Conservation (phyloP, 2,329 filamentous ascomycete species). For the Calonectria hongkongensis region DNA sequence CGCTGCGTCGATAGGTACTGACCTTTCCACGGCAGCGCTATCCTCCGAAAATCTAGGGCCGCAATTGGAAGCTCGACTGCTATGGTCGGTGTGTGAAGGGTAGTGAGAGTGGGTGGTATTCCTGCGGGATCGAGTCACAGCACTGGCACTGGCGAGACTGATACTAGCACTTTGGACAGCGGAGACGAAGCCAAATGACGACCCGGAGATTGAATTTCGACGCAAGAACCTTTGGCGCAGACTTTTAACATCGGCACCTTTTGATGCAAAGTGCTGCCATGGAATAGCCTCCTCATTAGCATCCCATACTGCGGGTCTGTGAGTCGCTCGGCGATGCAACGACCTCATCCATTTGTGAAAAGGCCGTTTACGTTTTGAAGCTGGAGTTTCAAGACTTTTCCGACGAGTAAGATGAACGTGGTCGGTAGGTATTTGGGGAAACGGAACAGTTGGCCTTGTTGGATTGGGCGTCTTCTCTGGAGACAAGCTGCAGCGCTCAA, state of each 20-base stretch:
- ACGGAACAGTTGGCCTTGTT: conserved; percentile 36
- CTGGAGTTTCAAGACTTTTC: conserved; percentile 38
- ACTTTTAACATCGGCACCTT: conserved; percentile 28
- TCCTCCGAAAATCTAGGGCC: conserved; percentile 79
- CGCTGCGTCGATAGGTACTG: conserved; percentile 76
- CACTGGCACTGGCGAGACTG: conserved; percentile 84
- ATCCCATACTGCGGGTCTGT: conserved; percentile 54
- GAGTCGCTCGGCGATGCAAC: conserved; percentile 75
- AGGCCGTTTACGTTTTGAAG: conserved; percentile 60
- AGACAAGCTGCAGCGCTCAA: conserved; percentile 47
- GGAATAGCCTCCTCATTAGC: conserved; percentile 8
- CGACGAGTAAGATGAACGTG: conserved; percentile 38
- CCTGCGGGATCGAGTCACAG: conserved; percentile 76
- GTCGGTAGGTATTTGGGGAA: conserved; percentile 55
- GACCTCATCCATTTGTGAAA: conserved; percentile 86
- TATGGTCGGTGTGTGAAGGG: conserved; percentile 76
- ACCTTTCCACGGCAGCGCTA: conserved; percentile 76
- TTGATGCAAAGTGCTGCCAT: conserved; percentile 37
- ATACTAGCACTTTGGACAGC: conserved; percentile 87
- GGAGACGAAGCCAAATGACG: conserved; percentile 87
- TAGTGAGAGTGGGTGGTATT: conserved; percentile 70
- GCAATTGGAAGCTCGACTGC: conserved; percentile 77
- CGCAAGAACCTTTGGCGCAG: conserved; percentile 56
- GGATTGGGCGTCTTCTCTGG: conserved; percentile 24
- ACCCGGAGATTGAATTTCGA: conserved; percentile 80